Evolutionary conservation across 257 asterid species (phyloP).

Genomic region (Coffea canephora): DNA sequence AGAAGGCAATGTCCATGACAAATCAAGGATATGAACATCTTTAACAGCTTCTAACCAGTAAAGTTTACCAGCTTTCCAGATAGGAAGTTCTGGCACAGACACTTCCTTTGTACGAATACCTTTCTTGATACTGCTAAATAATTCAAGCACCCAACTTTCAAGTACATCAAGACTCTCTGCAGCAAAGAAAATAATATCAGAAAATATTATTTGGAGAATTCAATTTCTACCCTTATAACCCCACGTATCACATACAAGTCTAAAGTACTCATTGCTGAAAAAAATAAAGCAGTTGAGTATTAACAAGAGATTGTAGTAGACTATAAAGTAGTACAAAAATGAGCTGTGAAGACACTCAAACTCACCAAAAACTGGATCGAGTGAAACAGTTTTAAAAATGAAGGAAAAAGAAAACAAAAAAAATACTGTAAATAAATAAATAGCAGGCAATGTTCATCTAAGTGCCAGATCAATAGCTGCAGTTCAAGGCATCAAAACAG

Average conservation of each 20-base stretch:
- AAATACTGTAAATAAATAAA: not conserved
- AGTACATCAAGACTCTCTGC: slow-evolving; percentile 85
- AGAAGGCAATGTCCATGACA: slow-evolving; percentile 91
- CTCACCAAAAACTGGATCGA: not conserved
- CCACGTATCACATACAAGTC: not conserved
- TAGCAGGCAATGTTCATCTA: not conserved
- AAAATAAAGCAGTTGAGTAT: not conserved
- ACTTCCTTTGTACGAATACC: slow-evolving; percentile 53
- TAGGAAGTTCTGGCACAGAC: slow-evolving; percentile 47
- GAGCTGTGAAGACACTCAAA: not conserved
- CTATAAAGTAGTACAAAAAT: not conserved
- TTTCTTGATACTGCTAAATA: slow-evolving; percentile 73
- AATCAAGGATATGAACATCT: slow-evolving; percentile 89
- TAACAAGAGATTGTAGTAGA: not conserved
- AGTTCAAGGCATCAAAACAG: not conserved
- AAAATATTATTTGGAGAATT: slow-evolving; percentile 7
- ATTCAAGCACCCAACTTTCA: slow-evolving; percentile 83
- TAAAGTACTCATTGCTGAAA: not conserved
- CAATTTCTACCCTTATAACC: not conserved
- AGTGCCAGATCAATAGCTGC: not conserved
- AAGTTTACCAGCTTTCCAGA: slow-evolving; percentile 83
- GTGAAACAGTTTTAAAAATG: not conserved
- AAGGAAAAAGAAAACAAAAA: not conserved
- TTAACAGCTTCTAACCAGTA: slow-evolving; percentile 88
- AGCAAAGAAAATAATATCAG: slow-evolving; percentile 28